These are phyloP conservation scores for Pythium brassicae DNA, from an alignment of 352 stramenopile genomes.

Conservation along the genomic window DNA sequence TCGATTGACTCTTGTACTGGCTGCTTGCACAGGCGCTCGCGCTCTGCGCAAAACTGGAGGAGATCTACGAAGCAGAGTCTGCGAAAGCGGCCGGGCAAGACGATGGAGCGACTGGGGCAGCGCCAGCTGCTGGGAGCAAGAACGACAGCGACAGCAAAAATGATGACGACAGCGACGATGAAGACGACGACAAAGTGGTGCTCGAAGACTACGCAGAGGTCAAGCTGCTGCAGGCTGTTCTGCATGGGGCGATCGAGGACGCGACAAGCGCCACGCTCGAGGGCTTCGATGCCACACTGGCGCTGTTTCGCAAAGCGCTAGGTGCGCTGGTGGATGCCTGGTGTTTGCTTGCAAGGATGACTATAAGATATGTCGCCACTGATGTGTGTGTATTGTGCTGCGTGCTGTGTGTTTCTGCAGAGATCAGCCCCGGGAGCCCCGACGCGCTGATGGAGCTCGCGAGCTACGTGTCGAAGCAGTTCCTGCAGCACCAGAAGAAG, in stretches of 20 bases:
- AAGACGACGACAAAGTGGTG: constrained; percentile 46
- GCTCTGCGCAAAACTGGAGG: constrained; percentile 28
- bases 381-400: background rate
- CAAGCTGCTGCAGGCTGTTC: constrained; percentile 61
- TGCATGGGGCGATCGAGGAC: constrained; percentile 41
- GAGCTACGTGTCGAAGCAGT: constrained; percentile 53
- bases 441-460: constrained; percentile 74
- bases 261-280: constrained; percentile 15
- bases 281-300: constrained; percentile 42
- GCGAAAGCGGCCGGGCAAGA: constrained; percentile 9
- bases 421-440: constrained; percentile 45
- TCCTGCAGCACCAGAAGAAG: constrained; percentile 14
- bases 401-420: constrained; percentile 4
- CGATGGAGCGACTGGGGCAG: background rate
- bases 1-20: no score
- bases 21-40: constrained; percentile 11
- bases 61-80: constrained; percentile 31
- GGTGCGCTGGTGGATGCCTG: constrained; percentile 14
- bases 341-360: background rate
- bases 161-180: constrained; percentile 19
- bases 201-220: constrained; percentile 43
- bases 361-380: no score
- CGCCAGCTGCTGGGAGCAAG: background rate
- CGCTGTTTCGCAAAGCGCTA: constrained; percentile 52
- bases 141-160: constrained; percentile 1